Evolutionary conservation across 1,284 basidiomycete genomes (phyloP), one percentile per base, ranked within the genome.

Genomic region (Ganoderma meredithae): DNA sequence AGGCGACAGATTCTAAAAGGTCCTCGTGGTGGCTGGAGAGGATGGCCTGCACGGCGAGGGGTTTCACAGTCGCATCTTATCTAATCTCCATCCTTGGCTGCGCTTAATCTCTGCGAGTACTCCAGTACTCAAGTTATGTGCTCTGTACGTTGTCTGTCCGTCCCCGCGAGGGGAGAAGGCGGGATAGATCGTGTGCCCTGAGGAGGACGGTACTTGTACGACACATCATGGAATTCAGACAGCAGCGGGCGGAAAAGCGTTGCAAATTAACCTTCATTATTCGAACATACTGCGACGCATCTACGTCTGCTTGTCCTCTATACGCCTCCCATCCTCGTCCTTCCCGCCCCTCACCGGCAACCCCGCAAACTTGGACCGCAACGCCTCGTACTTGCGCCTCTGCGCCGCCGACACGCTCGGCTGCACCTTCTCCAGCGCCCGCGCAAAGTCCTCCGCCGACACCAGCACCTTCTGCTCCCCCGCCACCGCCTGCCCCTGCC

Each of bases 371-470:
- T 93, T 95, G 58, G 87, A 86, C 68, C 93, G 83, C 70, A 97
- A 81, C 31, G 86, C 84, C 76, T 95, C 90, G 76, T 99, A 99
- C 80, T 91, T 91, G 74, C 86, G 83, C 75, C 95, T 84, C 83
- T 99, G 97, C 53, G 87, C 86, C 13, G 81, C 82, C 60, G 91
- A 93, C 15, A 99, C 97, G 78, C 94, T 96, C 10, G 96, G 96
- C 63, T 88, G 86, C 13, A 98, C 91, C 82, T 97, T 98, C 27
- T 88, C 87, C 72, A 95, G 81, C 10, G 97, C 97, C 1, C 77
- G 79, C 31, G 79, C 78, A 75, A 99, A 98, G 79, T 99, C 95
- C 1, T 83, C 80, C 15, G 86, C 64, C 79, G 83, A 72, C 8
- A 97, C 88, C 10, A 80, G 66, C n/a, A 89, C 60, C 22, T 67